These are phyloP conservation scores for Aaosphaeria arxii DNA, from an alignment of 2,329 filamentous ascomycete genomes.

Conservation along the genomic window DNA sequence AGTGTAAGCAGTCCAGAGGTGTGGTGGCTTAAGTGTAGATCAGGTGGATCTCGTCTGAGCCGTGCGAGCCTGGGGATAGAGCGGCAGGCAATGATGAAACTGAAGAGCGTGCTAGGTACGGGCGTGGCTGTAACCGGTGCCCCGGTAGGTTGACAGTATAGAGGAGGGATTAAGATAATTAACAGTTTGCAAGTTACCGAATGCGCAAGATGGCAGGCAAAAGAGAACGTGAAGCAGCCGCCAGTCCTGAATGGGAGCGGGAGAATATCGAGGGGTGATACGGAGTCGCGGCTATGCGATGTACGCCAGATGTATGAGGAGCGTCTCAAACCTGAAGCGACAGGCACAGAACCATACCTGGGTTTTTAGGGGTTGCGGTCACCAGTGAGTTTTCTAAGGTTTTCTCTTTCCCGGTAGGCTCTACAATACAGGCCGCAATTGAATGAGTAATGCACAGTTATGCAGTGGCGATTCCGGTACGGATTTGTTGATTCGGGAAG, in stretches of 20 bases:
- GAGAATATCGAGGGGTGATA: slow-evolving; percentile 15
- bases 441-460: slow-evolving; percentile 17
- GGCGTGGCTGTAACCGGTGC: slow-evolving; percentile 34
- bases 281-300: slow-evolving; percentile 25
- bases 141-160: slow-evolving; percentile 28
- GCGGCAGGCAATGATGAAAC: slow-evolving; percentile 37
- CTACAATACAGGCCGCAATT: neutral
- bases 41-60: slow-evolving; percentile 30
- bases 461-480: slow-evolving; percentile 14
- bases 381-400: neutral
- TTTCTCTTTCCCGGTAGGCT: neutral
- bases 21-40: slow-evolving; percentile 24
- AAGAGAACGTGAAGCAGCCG: slow-evolving; percentile 19
- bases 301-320: slow-evolving; percentile 33
- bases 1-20: slow-evolving; percentile 15
- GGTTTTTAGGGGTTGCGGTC: slow-evolving; percentile 7
- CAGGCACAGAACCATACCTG: slow-evolving; percentile 36
- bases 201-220: slow-evolving; percentile 10
- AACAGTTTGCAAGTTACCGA: slow-evolving; percentile 22
- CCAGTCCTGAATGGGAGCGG: slow-evolving; percentile 18
- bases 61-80: slow-evolving; percentile 22
- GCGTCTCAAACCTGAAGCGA: slow-evolving; percentile 40
- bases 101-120: slow-evolving; percentile 23
- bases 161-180: slow-evolving; percentile 23
- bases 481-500: neutral